Percentiles rank a stretch among this genome's conserved stretches.
Evolutionary conservation across 495 filamentous ascomycete genomes (phyloP).

Genomic region (Neurospora sp.): DNA sequence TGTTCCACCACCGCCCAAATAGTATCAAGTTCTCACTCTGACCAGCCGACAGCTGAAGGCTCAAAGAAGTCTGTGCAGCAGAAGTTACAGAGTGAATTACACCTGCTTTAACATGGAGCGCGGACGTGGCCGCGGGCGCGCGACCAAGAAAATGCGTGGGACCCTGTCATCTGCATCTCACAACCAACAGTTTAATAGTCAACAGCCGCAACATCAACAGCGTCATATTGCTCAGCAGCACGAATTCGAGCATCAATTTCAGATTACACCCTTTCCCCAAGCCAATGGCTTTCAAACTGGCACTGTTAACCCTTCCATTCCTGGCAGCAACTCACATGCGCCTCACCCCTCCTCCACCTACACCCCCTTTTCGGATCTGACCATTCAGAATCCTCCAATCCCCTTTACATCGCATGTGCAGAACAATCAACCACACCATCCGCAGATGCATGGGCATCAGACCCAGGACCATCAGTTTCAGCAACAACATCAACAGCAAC

Average conservation of each 20-base stretch:
- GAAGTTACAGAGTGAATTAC: slow-evolving; percentile 11
- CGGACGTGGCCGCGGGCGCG: slow-evolving; percentile 22
- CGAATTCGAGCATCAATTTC: not conserved
- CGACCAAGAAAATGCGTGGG: slow-evolving; percentile 20
- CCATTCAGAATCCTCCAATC: not conserved
- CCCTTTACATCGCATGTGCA: not conserved
- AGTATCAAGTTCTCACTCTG: not conserved
- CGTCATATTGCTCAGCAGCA: not conserved
- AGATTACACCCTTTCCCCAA: not conserved
- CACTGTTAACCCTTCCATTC: not conserved
- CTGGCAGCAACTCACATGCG: not conserved
- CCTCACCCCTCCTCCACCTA: not conserved
- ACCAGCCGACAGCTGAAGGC: not conserved
- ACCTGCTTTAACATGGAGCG: slow-evolving; percentile 18
- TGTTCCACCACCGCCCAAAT: not conserved
- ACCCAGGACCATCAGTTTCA: not conserved
- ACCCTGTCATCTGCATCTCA: slow-evolving; percentile 10
- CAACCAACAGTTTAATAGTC: not conserved
- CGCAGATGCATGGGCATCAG: not conserved
- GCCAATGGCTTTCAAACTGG: not conserved
- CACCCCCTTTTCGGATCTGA: not conserved
- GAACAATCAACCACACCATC: not conserved
- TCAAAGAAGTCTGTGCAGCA: not conserved
- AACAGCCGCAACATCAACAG: slow-evolving; percentile 1
- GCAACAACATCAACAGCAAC: slow-evolving; percentile 2